phyloP scores from a whole-genome alignment of 2,329 filamentous ascomycete species.

The Phaeosphaeria sp. region DNA sequence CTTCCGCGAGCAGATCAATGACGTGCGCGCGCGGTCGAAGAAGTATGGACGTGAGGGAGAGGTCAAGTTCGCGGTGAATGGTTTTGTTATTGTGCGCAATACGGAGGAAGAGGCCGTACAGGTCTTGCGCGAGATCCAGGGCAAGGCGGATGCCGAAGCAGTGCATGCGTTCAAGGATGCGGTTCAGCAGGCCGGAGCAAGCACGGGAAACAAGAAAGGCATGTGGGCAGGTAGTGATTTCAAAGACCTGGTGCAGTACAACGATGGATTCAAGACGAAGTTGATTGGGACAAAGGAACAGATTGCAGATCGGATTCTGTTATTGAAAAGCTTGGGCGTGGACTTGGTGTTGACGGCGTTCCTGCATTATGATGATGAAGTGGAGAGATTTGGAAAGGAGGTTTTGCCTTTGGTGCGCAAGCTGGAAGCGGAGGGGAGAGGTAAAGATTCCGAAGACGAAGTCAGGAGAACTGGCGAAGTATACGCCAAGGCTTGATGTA shows the following conservation, averaged over 20 bases:
- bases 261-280: constrained; percentile 64
- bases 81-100: constrained; percentile 58
- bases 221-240: constrained; percentile 63
- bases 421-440: constrained; percentile 56
- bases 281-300: constrained; percentile 60
- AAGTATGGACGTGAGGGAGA: constrained; percentile 53
- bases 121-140: constrained; percentile 60
- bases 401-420: constrained; percentile 57
- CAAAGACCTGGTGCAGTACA: constrained; percentile 62
- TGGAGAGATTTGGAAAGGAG: constrained; percentile 56
- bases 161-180: constrained; percentile 58
- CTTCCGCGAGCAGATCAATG: constrained; percentile 58
- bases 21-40: constrained; percentile 56
- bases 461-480: constrained; percentile 57
- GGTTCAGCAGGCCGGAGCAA: constrained; percentile 58
- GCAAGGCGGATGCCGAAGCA: constrained; percentile 59
- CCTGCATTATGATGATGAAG: constrained; percentile 61
- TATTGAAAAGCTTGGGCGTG: constrained; percentile 55
- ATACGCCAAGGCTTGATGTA: constrained; percentile 39
- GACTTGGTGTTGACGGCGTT: constrained; percentile 57
- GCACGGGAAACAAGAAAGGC: constrained; percentile 56
- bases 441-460: constrained; percentile 56
- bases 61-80: constrained; percentile 59
- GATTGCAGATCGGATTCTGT: constrained; percentile 57
- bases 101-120: constrained; percentile 59